Evolutionary conservation across 768 basidiomycete species (phyloP).

Genomic region (Lentinula raphanica): DNA sequence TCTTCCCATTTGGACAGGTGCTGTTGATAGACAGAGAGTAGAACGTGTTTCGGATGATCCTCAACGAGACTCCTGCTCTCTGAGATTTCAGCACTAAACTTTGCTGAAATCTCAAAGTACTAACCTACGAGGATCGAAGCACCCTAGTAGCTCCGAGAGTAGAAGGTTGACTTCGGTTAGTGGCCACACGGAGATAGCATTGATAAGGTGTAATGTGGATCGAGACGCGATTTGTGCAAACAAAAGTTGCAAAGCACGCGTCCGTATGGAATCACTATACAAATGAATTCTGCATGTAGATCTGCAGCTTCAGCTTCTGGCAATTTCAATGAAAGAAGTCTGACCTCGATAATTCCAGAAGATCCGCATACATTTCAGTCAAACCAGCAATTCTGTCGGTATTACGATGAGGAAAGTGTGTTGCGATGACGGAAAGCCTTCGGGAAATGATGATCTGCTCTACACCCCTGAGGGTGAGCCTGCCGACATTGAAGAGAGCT

Average conservation of each 20-base stretch:
- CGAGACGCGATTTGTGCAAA: constrained; percentile 1
- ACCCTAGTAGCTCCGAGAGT: background rate
- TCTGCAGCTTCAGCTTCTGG: background rate
- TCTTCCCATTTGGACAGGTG: background rate
- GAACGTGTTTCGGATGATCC: background rate
- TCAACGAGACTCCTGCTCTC: background rate
- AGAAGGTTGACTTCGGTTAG: background rate
- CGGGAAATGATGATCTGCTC: constrained; percentile 4
- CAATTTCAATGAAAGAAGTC: background rate
- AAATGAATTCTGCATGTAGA: background rate
- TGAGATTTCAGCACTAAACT: too few relatives aligned
- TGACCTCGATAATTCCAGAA: constrained; percentile 3
- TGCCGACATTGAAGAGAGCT: constrained; percentile 2
- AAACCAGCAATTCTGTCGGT: background rate
- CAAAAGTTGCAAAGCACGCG: background rate
- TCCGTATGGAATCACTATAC: background rate
- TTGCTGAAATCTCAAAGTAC: too few relatives aligned
- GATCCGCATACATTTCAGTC: background rate
- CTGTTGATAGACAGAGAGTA: background rate
- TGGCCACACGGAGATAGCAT: background rate
- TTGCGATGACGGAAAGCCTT: background rate
- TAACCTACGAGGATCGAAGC: background rate
- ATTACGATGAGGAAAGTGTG: constrained; percentile 3
- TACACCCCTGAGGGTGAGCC: background rate
- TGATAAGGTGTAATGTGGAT: background rate